A percentile compares a stretch with the other conserved stretches of the same genome.
Evolutionary conservation across 768 basidiomycete species (phyloP).

Genomic region (Ramaria sp.): DNA sequence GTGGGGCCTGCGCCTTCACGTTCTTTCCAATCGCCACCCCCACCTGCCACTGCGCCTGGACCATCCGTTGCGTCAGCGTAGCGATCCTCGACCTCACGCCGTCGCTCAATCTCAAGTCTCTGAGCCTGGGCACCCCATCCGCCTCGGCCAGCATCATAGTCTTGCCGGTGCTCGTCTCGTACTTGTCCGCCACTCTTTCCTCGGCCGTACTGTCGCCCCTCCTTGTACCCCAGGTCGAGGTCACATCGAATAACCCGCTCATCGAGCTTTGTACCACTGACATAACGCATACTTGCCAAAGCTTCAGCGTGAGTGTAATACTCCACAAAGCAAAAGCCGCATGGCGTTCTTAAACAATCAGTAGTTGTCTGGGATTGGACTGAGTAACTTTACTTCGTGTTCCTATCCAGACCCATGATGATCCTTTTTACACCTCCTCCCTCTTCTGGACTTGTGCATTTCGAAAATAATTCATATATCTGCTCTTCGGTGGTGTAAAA

Average conservation of each 20-base stretch:
- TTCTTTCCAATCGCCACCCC: conserved; percentile 82
- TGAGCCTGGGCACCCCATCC: conserved; percentile 90
- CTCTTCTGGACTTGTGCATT: conserved; percentile 79
- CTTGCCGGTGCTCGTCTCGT: conserved; percentile 92
- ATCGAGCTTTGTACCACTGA: conserved; percentile 97
- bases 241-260: conserved; percentile 98
- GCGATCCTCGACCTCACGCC: conserved; percentile 76
- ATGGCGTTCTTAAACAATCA: conserved; percentile 56
- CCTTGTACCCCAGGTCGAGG: conserved; percentile 91
- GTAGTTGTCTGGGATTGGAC: not conserved
- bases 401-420: conserved; percentile 89
- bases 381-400: conserved; percentile 49
- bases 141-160: conserved; percentile 94
- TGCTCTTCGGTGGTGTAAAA: conserved; percentile 95
- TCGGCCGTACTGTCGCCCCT: conserved; percentile 93
- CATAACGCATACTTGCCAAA: conserved; percentile 82
- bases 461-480: conserved; percentile 87
- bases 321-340: conserved; percentile 93
- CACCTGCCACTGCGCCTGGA: conserved; percentile 71
- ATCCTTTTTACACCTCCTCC: conserved; percentile 88
- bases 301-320: conserved; percentile 95
- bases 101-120: conserved; percentile 57
- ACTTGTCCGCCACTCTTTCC: conserved; percentile 97
- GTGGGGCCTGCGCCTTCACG: conserved; percentile 32
- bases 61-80: conserved; percentile 75